These are phyloP conservation scores for Stromatinia cepivora DNA, from an alignment of 2,329 filamentous ascomycete species.

Conservation along the genomic window DNA sequence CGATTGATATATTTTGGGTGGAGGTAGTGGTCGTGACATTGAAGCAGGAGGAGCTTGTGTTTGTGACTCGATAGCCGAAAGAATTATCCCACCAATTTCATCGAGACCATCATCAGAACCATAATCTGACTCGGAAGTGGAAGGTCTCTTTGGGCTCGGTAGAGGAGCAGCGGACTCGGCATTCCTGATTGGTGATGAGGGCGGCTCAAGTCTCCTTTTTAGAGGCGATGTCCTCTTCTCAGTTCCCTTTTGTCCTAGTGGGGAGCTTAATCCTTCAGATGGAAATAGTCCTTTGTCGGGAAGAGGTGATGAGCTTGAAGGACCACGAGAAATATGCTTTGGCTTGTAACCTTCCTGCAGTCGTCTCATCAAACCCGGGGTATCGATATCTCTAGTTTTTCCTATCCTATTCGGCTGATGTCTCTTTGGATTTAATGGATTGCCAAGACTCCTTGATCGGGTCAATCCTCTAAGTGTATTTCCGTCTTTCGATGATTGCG, in stretches of 20 bases:
- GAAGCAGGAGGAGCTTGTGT: conserved; percentile 3
- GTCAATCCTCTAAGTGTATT: conserved; percentile 32
- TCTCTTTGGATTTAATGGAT: conserved; percentile 51
- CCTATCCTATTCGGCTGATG: conserved; percentile 65
- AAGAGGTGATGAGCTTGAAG: conserved; percentile 45
- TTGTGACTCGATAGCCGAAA: conserved; percentile 22
- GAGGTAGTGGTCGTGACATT: not conserved
- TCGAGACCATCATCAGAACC: conserved; percentile 23
- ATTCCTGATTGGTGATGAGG: not conserved
- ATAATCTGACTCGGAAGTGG: conserved; percentile 20
- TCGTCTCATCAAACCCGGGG: conserved; percentile 62
- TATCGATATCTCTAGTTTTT: conserved; percentile 38
- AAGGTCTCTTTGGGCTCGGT: conserved; percentile 3
- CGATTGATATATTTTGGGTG: not conserved
- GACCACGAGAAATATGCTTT: conserved; percentile 34
- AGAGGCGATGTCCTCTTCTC: conserved; percentile 12
- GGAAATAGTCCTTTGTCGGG: conserved; percentile 6
- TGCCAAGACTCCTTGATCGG: conserved; percentile 20
- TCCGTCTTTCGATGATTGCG: conserved; percentile 53
- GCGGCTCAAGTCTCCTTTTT: conserved; percentile 6
- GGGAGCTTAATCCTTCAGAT: conserved; percentile 12
- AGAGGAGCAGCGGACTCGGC: not conserved
- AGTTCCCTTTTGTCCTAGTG: not conserved
- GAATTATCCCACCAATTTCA: conserved; percentile 21
- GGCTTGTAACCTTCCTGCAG: conserved; percentile 53